phyloP scores from a whole-genome alignment of 2,329 filamentous ascomycete genomes.

The Cladosporium phlei region DNA sequence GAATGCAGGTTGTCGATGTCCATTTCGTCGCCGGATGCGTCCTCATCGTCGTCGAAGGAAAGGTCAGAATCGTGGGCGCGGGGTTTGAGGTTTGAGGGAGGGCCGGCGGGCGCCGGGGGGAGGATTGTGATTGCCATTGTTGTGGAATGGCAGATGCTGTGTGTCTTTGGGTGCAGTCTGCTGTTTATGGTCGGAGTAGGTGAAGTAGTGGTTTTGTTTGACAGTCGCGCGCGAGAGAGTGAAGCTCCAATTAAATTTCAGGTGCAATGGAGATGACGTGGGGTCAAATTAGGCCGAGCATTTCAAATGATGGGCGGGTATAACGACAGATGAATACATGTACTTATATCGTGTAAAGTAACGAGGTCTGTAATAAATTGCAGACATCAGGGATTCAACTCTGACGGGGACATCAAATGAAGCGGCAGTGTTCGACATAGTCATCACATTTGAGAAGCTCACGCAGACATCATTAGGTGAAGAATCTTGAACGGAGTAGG shows the following conservation, averaged over 20 bases:
- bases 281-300: no score
- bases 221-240: not conserved
- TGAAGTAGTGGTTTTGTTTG: not conserved
- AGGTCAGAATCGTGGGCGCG: slow-evolving; percentile 29
- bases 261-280: slow-evolving; percentile 4
- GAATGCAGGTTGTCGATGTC: slow-evolving; percentile 49
- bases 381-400: no score
- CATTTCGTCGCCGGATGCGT: slow-evolving; percentile 24
- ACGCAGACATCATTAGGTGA: no score
- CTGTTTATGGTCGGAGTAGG: not conserved
- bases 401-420: no score
- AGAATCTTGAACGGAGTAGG: no score
- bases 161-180: not conserved
- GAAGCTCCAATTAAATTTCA: slow-evolving; percentile 11
- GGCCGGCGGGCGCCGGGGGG: slow-evolving; percentile 43
- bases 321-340: no score
- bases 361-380: no score
- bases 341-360: no score
- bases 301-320: no score
- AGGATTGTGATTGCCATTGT: slow-evolving; percentile 58
- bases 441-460: no score
- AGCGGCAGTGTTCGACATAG: no score
- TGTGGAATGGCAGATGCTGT: not conserved
- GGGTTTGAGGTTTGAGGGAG: slow-evolving; percentile 20
- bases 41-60: slow-evolving; percentile 31